Evolutionary conservation across 495 filamentous ascomycete species (phyloP), one percentile per base, ranked within the genome.

Genomic region (Neurospora sp.): DNA sequence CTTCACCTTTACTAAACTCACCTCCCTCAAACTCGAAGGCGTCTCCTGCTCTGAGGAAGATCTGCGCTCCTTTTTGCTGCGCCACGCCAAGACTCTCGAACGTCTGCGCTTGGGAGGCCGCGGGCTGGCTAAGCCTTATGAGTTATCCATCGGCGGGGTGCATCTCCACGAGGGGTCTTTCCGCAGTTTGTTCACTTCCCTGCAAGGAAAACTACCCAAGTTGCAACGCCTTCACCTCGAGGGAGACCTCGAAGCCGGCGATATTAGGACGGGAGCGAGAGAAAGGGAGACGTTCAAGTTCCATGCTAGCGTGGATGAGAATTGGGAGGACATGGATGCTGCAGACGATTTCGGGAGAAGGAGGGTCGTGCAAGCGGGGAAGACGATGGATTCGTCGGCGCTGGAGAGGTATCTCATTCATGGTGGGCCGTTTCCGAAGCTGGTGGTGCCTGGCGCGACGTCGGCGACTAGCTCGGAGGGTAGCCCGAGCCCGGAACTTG

Each of bases 241-340:
- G 65, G 84, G 84, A 17, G 83, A 84, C 48, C 81, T 82, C 38
- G 81, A 83, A 65, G 83, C 81, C 39, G 83, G 83, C 40, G 78
- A 82, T 40, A 75, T 77, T 27, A 75, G 78, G 68, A 75, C 81
- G 0, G 78, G 78, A 17, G 77, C 81, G 8, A 76, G 83, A 61
- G 83, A 85, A 72, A 76, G 83, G 70, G 84, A 86, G 74, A 73
- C 79, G 22, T 85, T 82, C 74, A 79, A 80, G 76, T 86, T 86
- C 74, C 78, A 81, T 68, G 77, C 83, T 17, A 76, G 82, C 69
- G 82, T 79, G 31, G 82, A 84, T 59, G 83, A 83, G 31, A 76
- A 82, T 16, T 85, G 84, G 83, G 74, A 74, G 41, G 74, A 78
- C 0, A 70, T 84, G 5, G 76, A 74, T 5, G 73, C 14, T 72